Conservation (phyloP, 106 monocot species). For the Dendrobium officinale region DNA sequence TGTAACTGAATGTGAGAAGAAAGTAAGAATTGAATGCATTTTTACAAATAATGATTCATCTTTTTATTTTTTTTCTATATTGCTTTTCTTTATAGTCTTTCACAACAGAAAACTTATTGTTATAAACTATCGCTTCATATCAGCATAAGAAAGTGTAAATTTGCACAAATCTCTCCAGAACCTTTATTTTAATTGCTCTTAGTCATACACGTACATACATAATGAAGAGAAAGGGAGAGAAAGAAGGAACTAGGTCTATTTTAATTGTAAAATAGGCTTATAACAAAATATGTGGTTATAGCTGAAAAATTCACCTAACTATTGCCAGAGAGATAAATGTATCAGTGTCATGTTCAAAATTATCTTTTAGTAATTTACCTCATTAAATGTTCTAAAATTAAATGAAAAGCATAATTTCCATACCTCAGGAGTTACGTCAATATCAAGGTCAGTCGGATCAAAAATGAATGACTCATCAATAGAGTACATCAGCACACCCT, state of each 20-base stretch:
- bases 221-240: background rate
- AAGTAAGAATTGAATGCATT: too few species aligned
- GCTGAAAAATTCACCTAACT: background rate
- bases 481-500: slow-evolving; percentile 89
- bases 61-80: too few species aligned
- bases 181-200: too few species aligned
- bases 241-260: background rate
- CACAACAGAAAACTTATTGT: too few species aligned
- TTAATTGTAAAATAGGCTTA: background rate
- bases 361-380: background rate
- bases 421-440: slow-evolving; percentile 97
- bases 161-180: too few species aligned
- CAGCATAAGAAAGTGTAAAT: too few species aligned
- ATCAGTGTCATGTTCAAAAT: background rate
- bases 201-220: too few species aligned
- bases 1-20: too few species aligned
- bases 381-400: background rate
- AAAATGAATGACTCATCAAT: slow-evolving; percentile 88
- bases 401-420: slow-evolving; percentile 1
- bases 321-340: background rate
- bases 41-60: too few species aligned
- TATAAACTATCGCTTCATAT: too few species aligned
- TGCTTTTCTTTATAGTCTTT: too few species aligned
- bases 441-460: slow-evolving; percentile 93
- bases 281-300: background rate